A percentile compares a stretch with the other conserved stretches of the same genome.
Evolutionary conservation across 257 asterid species (phyloP).

Genomic region (Petrea volubilis): DNA sequence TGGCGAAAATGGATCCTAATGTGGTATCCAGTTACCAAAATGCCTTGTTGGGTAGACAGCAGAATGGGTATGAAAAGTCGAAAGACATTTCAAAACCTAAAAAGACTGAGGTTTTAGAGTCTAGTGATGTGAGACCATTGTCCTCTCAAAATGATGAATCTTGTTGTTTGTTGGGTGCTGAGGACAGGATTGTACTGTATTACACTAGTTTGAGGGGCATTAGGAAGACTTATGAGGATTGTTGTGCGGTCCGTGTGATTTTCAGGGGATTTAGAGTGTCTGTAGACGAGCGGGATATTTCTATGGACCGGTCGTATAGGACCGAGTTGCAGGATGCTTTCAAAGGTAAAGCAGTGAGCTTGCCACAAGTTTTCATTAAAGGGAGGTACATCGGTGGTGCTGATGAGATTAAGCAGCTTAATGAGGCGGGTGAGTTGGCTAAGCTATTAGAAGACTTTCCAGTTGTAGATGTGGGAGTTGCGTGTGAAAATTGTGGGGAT

Average conservation of each 20-base stretch:
- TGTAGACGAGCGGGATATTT: conserved; percentile 86
- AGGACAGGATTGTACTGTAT: conserved; percentile 63
- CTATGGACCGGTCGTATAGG: conserved; percentile 82
- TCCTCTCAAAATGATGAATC: conserved; percentile 33
- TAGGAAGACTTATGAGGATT: conserved; percentile 85
- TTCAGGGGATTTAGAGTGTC: conserved; percentile 61
- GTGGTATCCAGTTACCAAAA: conserved; percentile 41
- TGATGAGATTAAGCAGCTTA: conserved; percentile 75
- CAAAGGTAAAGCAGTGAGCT: conserved; percentile 50
- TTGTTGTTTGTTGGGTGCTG: conserved; percentile 34
- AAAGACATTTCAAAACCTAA: conserved; percentile 11
- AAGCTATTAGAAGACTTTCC: conserved; percentile 67
- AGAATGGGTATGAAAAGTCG: conserved; percentile 34
- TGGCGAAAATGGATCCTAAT: conserved; percentile 45
- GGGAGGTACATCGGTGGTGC: conserved; percentile 79
- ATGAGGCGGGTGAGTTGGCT: conserved; percentile 71
- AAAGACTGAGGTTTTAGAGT: conserved; percentile 23
- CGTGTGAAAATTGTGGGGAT: conserved; percentile 87
- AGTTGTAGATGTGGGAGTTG: conserved; percentile 44
- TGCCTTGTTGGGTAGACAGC: conserved; percentile 44
- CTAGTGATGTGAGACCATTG: conserved; percentile 16
- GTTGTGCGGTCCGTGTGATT: conserved; percentile 69
- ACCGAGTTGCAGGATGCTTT: conserved; percentile 67
- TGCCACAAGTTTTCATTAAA: conserved; percentile 74
- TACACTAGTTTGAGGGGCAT: conserved; percentile 87